Evolutionary conservation across 1,284 basidiomycete genomes (phyloP), one percentile per base, ranked within the genome.

Genomic region (Ustilago xerochloae): DNA sequence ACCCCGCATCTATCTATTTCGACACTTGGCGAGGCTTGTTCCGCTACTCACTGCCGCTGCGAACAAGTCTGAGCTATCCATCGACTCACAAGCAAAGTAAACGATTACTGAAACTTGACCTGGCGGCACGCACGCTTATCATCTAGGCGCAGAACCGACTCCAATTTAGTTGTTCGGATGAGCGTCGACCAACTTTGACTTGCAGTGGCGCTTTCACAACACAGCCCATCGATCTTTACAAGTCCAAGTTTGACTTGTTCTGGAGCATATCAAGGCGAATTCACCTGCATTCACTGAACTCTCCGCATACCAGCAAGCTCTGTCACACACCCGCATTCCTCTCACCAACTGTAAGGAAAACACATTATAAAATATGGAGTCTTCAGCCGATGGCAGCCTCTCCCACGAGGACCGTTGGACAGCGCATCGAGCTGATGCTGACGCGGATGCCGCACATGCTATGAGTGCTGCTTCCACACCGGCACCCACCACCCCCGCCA

Each of bases 401-500:
- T 63, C 63, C 1, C 63, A 66, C 36, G 64, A 73, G 29, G 64
- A 68, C 46, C 70, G 70, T 13, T 73, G 70, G 70, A 73, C 57
- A 24, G 47, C 61, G 18, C 65, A 73, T 49, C 64, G 70, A 46
- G 70, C 65, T 32, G 58, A 58, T 5, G 39, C n/a, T 8, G 70
- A 67, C n/a, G 30, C 49, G 6, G 64, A 73, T 24, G 39, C 54
- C 1, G 47, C 57, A 4, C 46, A 38, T 24, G 38, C 57, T 5
- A 32, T 51, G 16, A 74, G 71, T 49, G 65, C 59, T n/a, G 63
- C 66, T 7, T 69, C 65, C 8, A 74, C 71, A 6, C 71, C 71
- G 10, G 71, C 71, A 41, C 62, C 71, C 46, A 74, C 71, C 20
- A 65, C 62, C 0, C 65, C 65, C 3, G 65, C 65, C 10, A 61